Percentiles rank a stretch among this genome's conserved stretches.
These are phyloP conservation scores for Agapanthus africanus DNA, from an alignment of 106 monocot species.

Conservation along the genomic window DNA sequence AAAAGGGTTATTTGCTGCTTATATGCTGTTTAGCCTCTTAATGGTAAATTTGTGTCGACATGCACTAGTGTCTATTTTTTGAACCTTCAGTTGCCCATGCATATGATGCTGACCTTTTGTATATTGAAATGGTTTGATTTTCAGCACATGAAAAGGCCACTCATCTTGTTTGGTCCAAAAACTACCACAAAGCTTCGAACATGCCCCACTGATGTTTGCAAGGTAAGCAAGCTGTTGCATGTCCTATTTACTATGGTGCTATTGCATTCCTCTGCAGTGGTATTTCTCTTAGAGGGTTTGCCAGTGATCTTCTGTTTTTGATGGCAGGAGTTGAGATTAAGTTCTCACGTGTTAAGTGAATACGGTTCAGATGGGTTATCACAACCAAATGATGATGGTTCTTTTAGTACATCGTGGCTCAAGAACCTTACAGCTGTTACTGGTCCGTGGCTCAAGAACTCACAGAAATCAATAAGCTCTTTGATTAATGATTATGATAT, in stretches of 20 bases:
- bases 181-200: constrained; percentile 71
- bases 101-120: not conserved
- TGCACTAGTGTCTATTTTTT: not conserved
- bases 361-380: constrained; percentile 56
- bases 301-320: not conserved
- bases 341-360: constrained; percentile 69
- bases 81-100: not conserved
- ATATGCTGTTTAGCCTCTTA: not conserved
- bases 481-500: constrained; percentile 66
- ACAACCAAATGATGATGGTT: constrained; percentile 58
- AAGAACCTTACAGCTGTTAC: constrained; percentile 44
- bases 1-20: not conserved
- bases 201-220: constrained; percentile 73
- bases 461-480: constrained; percentile 26
- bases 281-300: not conserved
- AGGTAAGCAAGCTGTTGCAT: too few relatives aligned
- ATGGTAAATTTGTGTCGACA: not conserved
- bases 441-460: constrained; percentile 18
- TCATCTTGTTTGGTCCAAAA: constrained; percentile 83
- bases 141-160: constrained; percentile 59
- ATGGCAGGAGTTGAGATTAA: constrained; percentile 71
- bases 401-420: constrained; percentile 95
- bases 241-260: too few relatives aligned
- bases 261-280: too few relatives aligned
- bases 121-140: too few relatives aligned